Conservation (phyloP, 2,329 filamentous ascomycete species). For the Thelonectria blattea region DNA sequence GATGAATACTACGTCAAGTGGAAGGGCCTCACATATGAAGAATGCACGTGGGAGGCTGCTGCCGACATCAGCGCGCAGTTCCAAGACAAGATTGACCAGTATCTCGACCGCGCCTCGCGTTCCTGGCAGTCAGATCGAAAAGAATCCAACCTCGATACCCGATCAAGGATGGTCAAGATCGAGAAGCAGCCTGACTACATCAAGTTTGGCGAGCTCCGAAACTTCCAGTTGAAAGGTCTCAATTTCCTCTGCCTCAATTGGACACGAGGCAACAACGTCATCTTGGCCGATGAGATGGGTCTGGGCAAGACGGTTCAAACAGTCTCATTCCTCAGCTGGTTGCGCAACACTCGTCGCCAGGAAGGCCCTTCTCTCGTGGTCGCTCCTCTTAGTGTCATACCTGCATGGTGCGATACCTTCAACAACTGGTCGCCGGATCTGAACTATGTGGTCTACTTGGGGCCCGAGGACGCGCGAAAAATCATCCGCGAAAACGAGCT, state of each 20-base stretch:
- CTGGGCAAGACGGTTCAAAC: slow-evolving; percentile 98
- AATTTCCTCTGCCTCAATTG: slow-evolving; percentile 98
- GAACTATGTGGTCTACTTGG: slow-evolving; percentile 97
- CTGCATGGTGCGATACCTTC: slow-evolving; percentile 97
- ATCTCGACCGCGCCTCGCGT: slow-evolving; percentile 80
- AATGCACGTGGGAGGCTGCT: slow-evolving; percentile 90
- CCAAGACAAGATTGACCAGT: slow-evolving; percentile 90
- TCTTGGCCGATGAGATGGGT: slow-evolving; percentile 98
- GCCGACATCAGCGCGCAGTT: slow-evolving; percentile 77
- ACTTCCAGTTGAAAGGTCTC: slow-evolving; percentile 91
- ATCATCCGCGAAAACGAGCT: slow-evolving; percentile 93
- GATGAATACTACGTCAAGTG: slow-evolving; percentile 95
- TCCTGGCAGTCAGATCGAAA: slow-evolving; percentile 80
- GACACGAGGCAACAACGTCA: slow-evolving; percentile 93
- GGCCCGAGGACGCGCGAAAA: slow-evolving; percentile 82
- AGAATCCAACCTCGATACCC: slow-evolving; percentile 77
- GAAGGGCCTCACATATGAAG: slow-evolving; percentile 92
- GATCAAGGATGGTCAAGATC: slow-evolving; percentile 74
- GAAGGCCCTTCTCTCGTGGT: slow-evolving; percentile 96
- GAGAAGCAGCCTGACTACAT: slow-evolving; percentile 87
- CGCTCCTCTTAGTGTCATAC: slow-evolving; percentile 96
- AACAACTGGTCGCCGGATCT: slow-evolving; percentile 94
- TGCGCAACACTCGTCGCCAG: slow-evolving; percentile 86
- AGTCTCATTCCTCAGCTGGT: slow-evolving; percentile 95
- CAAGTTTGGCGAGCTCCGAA: slow-evolving; percentile 80